These are phyloP conservation scores for Gaertneriomyces semiglobifer DNA, from an alignment of 192 early-diverging fungal genomes.

Conservation along the genomic window DNA sequence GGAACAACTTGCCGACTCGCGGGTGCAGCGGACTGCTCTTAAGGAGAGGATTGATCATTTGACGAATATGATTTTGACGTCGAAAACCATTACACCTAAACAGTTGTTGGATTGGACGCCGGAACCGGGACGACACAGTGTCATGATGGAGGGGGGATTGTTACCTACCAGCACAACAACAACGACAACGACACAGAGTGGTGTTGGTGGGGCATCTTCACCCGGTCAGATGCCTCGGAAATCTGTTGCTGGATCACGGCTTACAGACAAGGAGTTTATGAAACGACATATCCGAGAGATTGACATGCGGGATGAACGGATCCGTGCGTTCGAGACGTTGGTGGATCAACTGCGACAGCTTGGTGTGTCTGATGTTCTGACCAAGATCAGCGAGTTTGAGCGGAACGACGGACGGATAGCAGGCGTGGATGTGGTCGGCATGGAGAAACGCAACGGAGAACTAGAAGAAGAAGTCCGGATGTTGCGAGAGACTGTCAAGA, in stretches of 20 bases:
- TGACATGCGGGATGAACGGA: conserved; percentile 41
- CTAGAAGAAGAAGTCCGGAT: conserved; percentile 15
- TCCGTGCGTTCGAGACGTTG: conserved; percentile 43
- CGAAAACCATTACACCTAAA: conserved; percentile 53
- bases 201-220: conserved; percentile 5
- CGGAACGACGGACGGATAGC: conserved; percentile 17
- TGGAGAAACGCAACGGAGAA: conserved; percentile 50
- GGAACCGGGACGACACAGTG: conserved; percentile 32
- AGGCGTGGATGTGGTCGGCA: conserved; percentile 27
- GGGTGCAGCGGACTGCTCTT: conserved; percentile 60
- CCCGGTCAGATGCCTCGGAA: conserved; percentile 21
- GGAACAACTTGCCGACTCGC: conserved; percentile 43
- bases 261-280: conserved; percentile 40
- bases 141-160: conserved; percentile 42
- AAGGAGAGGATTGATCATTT: conserved; percentile 85
- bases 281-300: conserved; percentile 46
- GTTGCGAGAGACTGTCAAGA: background rate
- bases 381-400: conserved; percentile 34
- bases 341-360: conserved; percentile 31
- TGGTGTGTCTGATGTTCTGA: conserved; percentile 26
- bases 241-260: background rate
- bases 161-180: conserved; percentile 23
- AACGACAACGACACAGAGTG: background rate
- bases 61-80: conserved; percentile 77
- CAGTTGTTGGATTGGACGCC: conserved; percentile 48